Percentiles rank a stretch among this genome's conserved stretches.
Conservation (phyloP, 495 filamentous ascomycete species). For the Lasiosphaeria ovina region DNA sequence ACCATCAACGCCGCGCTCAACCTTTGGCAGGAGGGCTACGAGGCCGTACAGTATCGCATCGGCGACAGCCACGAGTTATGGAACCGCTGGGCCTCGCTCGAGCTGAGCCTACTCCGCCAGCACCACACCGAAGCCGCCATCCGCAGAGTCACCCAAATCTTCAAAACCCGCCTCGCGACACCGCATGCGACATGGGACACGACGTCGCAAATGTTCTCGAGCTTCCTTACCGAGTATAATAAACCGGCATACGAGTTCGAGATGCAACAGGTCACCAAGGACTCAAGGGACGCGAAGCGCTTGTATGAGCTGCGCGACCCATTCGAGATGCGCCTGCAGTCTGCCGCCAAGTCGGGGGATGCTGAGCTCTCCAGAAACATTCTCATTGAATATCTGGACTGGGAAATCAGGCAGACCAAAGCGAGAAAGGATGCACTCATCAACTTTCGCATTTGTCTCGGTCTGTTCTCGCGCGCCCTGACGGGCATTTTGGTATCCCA, state of each 20-base stretch:
- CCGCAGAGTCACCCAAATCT: constrained; percentile 64
- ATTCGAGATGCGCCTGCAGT: constrained; percentile 65
- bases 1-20: constrained; percentile 69
- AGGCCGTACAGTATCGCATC: constrained; percentile 76
- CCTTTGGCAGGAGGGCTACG: constrained; percentile 75
- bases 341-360: constrained; percentile 59
- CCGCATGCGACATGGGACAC: constrained; percentile 84
- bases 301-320: constrained; percentile 66
- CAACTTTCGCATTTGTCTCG: constrained; percentile 62
- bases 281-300: constrained; percentile 65
- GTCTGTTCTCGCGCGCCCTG: constrained; percentile 75
- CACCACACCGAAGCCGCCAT: constrained; percentile 57
- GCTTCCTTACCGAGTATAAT: constrained; percentile 76
- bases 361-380: constrained; percentile 52
- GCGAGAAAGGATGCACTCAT: constrained; percentile 43
- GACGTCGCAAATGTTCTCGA: constrained; percentile 79
- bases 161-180: constrained; percentile 67
- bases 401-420: constrained; percentile 66
- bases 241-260: constrained; percentile 70
- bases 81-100: constrained; percentile 72
- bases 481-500: constrained; percentile 64
- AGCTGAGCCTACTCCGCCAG: constrained; percentile 54
- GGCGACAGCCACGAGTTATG: constrained; percentile 86
- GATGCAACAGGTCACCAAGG: constrained; percentile 68
- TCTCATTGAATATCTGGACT: constrained; percentile 77